Conservation (phyloP, 192 early-diverging fungal genomes). For the Podila epigama region DNA sequence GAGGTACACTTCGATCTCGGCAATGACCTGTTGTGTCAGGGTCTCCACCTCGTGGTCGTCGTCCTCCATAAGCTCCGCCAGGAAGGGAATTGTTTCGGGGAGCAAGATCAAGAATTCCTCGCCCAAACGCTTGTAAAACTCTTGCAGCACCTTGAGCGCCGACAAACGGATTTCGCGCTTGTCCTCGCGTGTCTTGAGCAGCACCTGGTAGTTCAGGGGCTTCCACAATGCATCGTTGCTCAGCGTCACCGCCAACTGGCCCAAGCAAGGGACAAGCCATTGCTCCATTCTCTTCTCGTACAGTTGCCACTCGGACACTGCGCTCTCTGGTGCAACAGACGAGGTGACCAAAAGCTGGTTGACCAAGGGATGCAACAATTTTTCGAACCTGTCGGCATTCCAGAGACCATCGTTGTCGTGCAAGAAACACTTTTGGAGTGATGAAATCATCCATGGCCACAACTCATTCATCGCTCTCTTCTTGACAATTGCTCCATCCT, state of each 20-base stretch:
- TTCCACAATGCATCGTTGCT: conserved; percentile 89
- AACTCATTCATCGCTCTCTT: conserved; percentile 59
- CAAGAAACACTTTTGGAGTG: conserved; percentile 70
- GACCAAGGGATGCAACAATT: conserved; percentile 74
- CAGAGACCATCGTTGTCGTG: conserved; percentile 76
- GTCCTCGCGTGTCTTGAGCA: conserved; percentile 82
- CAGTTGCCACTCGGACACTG: conserved; percentile 18
- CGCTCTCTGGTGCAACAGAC: conserved; percentile 9
- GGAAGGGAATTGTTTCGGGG: conserved; percentile 93
- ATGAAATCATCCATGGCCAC: conserved; percentile 77
- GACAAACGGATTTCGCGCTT: conserved; percentile 73
- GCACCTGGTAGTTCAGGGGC: conserved; percentile 79
- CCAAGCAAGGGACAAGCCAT: conserved; percentile 78
- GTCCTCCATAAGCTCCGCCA: conserved; percentile 97
- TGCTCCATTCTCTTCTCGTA: conserved; percentile 64
- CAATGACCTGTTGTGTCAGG: conserved; percentile 80
- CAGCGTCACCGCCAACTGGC: conserved; percentile 80
- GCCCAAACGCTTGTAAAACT: conserved; percentile 87
- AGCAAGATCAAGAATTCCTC: conserved; percentile 93
- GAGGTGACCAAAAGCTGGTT: conserved; percentile 75
- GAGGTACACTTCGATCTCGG: conserved; percentile 87
- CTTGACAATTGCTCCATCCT: conserved; percentile 35
- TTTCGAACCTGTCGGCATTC: conserved; percentile 78
- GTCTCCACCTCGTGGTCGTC: conserved; percentile 86
- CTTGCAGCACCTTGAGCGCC: conserved; percentile 73